These are phyloP conservation scores for Thermochaetoides thermophila DNA, from an alignment of 495 filamentous ascomycete species.

Conservation along the genomic window DNA sequence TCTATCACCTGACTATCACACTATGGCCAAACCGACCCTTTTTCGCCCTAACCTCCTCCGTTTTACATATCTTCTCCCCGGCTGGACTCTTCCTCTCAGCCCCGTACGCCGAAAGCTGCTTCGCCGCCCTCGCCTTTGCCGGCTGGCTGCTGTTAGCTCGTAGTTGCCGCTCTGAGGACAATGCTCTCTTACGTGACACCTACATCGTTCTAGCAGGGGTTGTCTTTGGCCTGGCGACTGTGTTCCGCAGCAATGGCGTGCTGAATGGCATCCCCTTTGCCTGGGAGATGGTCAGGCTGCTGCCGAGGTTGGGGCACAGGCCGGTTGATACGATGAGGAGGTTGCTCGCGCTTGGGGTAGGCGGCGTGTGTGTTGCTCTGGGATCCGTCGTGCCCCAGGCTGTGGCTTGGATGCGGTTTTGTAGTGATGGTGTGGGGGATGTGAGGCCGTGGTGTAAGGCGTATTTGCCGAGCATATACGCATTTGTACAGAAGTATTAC, in stretches of 20 bases:
- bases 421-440: slow-evolving; percentile 21
- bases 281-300: slow-evolving; percentile 28
- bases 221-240: slow-evolving; percentile 57
- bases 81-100: slow-evolving; percentile 83
- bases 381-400: slow-evolving; percentile 60
- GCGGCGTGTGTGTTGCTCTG: slow-evolving; percentile 49
- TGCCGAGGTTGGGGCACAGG: slow-evolving; percentile 26
- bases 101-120: slow-evolving; percentile 70
- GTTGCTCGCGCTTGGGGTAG: slow-evolving; percentile 39
- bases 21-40: slow-evolving; percentile 31
- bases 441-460: slow-evolving; percentile 60
- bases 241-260: slow-evolving; percentile 74
- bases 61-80: slow-evolving; percentile 69
- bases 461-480: slow-evolving; percentile 68
- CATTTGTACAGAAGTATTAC: slow-evolving; percentile 76
- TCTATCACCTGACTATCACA: slow-evolving; percentile 43
- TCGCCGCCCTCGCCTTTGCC: slow-evolving; percentile 59
- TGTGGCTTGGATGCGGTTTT: slow-evolving; percentile 62
- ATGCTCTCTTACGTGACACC: slow-evolving; percentile 21
- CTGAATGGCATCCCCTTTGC: slow-evolving; percentile 55
- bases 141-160: slow-evolving; percentile 59
- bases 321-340: slow-evolving; percentile 26
- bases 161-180: slow-evolving; percentile 22
- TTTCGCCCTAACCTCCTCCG: slow-evolving; percentile 50
- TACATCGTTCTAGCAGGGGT: slow-evolving; percentile 42